Evolutionary conservation across 2,329 filamentous ascomycete genomes (phyloP).

Genomic region (Cladosporium sp.): DNA sequence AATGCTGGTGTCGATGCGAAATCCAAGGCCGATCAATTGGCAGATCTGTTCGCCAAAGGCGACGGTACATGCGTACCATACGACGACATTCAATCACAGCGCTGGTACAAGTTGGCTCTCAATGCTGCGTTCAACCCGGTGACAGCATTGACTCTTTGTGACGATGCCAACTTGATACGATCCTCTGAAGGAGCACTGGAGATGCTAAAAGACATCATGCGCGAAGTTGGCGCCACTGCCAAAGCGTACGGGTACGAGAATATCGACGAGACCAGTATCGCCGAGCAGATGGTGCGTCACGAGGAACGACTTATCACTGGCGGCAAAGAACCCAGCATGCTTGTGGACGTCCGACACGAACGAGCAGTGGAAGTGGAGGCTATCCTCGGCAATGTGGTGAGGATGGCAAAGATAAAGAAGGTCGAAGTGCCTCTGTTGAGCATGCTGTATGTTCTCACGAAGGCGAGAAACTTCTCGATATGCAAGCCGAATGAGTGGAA

Average conservation of each 20-base stretch:
- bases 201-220: conserved; percentile 48
- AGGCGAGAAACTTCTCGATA: conserved; percentile 35
- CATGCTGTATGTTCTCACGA: conserved; percentile 48
- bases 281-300: conserved; percentile 45
- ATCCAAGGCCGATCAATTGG: conserved; percentile 23
- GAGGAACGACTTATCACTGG: conserved; percentile 42
- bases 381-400: conserved; percentile 50
- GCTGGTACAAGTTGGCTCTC: conserved; percentile 63
- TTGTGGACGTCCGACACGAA: conserved; percentile 48
- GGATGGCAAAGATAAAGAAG: conserved; percentile 44
- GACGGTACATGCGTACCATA: conserved; percentile 53
- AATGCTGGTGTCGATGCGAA: conserved; percentile 24
- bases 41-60: conserved; percentile 35
- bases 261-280: conserved; percentile 43
- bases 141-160: conserved; percentile 57
- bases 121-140: conserved; percentile 64
- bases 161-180: conserved; percentile 55
- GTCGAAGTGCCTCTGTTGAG: conserved; percentile 45
- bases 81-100: conserved; percentile 57
- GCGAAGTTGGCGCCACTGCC: conserved; percentile 48
- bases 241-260: conserved; percentile 43
- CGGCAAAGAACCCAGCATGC: conserved; percentile 53
- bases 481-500: conserved; percentile 25
- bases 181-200: conserved; percentile 43
- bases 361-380: conserved; percentile 55